Base-by-base conservation (phyloP, 2,329 filamentous ascomycete genomes). In the Claviceps sp. region DNA sequence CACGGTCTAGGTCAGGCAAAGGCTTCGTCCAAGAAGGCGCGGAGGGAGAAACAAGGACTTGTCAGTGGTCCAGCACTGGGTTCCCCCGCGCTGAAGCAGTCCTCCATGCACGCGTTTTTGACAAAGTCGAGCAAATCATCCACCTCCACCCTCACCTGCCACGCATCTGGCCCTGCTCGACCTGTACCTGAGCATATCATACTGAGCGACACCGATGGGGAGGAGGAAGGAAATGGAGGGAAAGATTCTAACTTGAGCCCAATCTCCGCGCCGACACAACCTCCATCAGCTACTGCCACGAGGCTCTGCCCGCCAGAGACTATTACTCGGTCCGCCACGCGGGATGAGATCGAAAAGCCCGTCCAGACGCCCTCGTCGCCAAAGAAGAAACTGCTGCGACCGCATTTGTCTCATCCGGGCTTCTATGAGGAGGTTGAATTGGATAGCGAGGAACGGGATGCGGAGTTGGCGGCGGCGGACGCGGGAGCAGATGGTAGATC, bases 371-470 rank as follows among this genome's bases (percentile, higher is more conserved):
- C 51, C 3, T 56, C 58, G 7, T 37, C 44, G n/a, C 13, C 52
- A 52, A 65, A 60, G 58, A 73, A 70, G 55, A 73, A 67, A 54
- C 54, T 72, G 13, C 64, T 70, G 54, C 57, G 70, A 39, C 68
- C 70, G 13, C 64, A 65, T 43, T 60, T 59, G 26, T 68, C 67
- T 45, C 60, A 60, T 14, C 59, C 59, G 5, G 71, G 72, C 3
- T 74, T 71, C 59, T 68, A 70, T 55, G 59, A 62, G 26, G 70
- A 66, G 37, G 50, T 64, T 2, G 56, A 63, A 16, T 57, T 63
- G 7, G 57, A 60, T 1, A 56, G 54, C 1, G 57, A 62, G 13
- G 56, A 68, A 52, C 57, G 59, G 1, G 61, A 64, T 14, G 59
- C 56, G 6, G 53, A 53, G 48, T 34, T 62, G 22, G 56, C 56